These are phyloP conservation scores for Pseudocercospora fijiensis DNA, from an alignment of 2,329 filamentous ascomycete genomes.

Conservation along the genomic window DNA sequence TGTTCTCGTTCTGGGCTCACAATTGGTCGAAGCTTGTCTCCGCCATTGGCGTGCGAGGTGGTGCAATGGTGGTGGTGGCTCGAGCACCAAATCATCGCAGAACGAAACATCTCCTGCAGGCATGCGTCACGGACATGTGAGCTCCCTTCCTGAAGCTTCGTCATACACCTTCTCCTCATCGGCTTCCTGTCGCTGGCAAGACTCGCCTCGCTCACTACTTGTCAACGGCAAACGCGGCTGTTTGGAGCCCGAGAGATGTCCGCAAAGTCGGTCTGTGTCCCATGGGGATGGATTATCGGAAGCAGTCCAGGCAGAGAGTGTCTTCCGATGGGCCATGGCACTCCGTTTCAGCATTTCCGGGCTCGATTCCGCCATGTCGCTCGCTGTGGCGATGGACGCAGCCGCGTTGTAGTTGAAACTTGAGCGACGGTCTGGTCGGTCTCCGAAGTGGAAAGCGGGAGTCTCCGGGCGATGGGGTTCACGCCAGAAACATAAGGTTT, in stretches of 20 bases:
- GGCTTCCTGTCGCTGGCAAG: background rate
- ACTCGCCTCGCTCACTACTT: background rate
- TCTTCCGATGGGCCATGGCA: background rate
- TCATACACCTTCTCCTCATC: background rate
- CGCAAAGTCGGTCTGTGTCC: background rate
- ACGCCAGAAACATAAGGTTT: background rate
- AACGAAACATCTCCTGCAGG: background rate
- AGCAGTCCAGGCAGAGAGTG: background rate
- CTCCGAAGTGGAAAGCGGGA: background rate
- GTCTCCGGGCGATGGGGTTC: background rate
- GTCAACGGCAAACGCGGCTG: background rate
- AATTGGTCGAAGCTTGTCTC: slow-evolving; percentile 1
- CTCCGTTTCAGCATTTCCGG: background rate
- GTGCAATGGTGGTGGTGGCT: background rate
- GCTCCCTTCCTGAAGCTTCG: background rate
- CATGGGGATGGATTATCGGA: background rate
- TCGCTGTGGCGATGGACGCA: background rate
- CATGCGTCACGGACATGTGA: background rate
- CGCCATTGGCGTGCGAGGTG: slow-evolving; percentile 1
- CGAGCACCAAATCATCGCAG: background rate
- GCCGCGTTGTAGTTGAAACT: background rate
- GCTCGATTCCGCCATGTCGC: background rate
- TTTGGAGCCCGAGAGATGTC: background rate
- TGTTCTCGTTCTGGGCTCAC: background rate
- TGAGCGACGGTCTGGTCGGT: background rate